Percentiles rank a stretch among this genome's conserved stretches.
Conservation (phyloP, 2,329 filamentous ascomycete species). For the Tricladium varicosporioides region DNA sequence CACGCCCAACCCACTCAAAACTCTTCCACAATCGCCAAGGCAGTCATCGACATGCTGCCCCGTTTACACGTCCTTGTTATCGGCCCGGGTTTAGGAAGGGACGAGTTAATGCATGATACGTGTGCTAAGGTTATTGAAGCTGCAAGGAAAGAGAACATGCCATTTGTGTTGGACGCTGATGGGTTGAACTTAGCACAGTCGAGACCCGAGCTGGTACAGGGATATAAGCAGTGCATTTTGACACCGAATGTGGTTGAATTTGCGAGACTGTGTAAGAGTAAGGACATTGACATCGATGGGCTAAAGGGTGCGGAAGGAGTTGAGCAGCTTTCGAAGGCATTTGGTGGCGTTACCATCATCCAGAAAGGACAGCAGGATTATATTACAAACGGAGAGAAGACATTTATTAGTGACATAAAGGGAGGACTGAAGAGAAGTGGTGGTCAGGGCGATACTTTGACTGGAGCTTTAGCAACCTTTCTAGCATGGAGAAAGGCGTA, state of each 20-base stretch:
- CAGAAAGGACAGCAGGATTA: slow-evolving; percentile 84
- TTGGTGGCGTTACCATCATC: slow-evolving; percentile 86
- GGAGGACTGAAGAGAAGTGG: slow-evolving; percentile 89
- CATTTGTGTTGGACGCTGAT: slow-evolving; percentile 90
- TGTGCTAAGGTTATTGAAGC: slow-evolving; percentile 76
- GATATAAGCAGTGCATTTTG: slow-evolving; percentile 80
- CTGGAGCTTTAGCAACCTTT: slow-evolving; percentile 84
- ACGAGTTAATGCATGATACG: slow-evolving; percentile 85
- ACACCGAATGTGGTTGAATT: slow-evolving; percentile 98
- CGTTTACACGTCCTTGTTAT: slow-evolving; percentile 91
- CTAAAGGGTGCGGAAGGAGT: slow-evolving; percentile 46
- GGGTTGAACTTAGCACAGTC: slow-evolving; percentile 76
- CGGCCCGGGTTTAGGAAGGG: slow-evolving; percentile 86
- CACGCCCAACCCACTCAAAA: slow-evolving; percentile 53
- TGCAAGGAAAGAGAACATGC: slow-evolving; percentile 68
- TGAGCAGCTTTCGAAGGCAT: slow-evolving; percentile 65
- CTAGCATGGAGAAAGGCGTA: slow-evolving; percentile 88
- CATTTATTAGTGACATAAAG: slow-evolving; percentile 71
- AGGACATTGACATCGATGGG: slow-evolving; percentile 60
- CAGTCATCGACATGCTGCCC: slow-evolving; percentile 76
- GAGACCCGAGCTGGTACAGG: slow-evolving; percentile 72
- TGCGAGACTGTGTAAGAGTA: slow-evolving; percentile 71
- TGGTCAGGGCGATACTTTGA: slow-evolving; percentile 93
- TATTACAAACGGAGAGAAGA: slow-evolving; percentile 76
- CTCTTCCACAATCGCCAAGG: slow-evolving; percentile 58